A percentile compares a stretch with the other conserved stretches of the same genome.
These are phyloP conservation scores for Schizothecium vesticola DNA, from an alignment of 495 filamentous ascomycete genomes.

Conservation along the genomic window DNA sequence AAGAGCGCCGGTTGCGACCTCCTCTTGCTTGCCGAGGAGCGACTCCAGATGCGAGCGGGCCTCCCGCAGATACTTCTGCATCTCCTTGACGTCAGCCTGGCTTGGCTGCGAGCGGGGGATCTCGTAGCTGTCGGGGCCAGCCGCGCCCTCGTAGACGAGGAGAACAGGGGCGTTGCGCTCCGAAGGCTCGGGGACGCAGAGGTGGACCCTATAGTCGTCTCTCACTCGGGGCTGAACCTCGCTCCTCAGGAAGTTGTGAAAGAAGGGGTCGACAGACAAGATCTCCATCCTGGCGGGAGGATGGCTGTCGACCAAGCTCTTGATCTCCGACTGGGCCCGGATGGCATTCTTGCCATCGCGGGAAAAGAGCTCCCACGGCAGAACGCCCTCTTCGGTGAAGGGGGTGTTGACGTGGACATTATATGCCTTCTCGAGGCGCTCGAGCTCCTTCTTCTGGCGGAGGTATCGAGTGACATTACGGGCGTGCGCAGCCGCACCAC, in stretches of 20 bases:
- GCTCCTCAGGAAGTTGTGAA: constrained; percentile 67
- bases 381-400: constrained; percentile 52
- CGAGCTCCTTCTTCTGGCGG: constrained; percentile 66
- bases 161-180: constrained; percentile 61
- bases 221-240: constrained; percentile 58
- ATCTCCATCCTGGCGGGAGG: constrained; percentile 69
- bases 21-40: constrained; percentile 64
- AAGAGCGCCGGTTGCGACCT: constrained; percentile 59
- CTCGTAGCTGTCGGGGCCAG: constrained; percentile 54
- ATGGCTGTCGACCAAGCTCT: constrained; percentile 69
- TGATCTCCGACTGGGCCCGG: constrained; percentile 74
- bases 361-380: constrained; percentile 79
- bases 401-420: constrained; percentile 78
- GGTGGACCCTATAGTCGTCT: constrained; percentile 69
- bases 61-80: constrained; percentile 60
- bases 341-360: constrained; percentile 77
- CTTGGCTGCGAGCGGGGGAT: constrained; percentile 55
- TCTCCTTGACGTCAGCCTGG: constrained; percentile 24
- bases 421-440: constrained; percentile 68
- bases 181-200: constrained; percentile 63
- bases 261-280: constrained; percentile 76
- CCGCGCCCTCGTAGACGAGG: constrained; percentile 75
- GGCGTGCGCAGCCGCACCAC: constrained; percentile 68
- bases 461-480: constrained; percentile 81
- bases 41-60: constrained; percentile 65